Conservation (phyloP, 2,329 filamentous ascomycete genomes). For the Trichoderma aggressivum region DNA sequence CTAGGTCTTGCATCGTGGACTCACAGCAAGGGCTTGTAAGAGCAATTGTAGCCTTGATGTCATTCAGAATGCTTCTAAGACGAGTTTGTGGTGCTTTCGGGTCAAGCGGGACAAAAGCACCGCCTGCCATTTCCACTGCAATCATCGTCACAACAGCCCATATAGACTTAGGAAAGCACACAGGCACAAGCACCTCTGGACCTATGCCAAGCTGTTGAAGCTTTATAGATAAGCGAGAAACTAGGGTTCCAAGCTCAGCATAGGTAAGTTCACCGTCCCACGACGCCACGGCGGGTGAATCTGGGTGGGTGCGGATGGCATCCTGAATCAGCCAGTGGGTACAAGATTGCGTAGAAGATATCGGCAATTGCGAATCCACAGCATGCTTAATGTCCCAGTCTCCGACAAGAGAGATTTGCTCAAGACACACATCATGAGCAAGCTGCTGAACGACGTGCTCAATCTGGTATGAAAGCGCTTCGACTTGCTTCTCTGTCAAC, state of each 20-base stretch:
- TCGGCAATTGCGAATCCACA: background rate
- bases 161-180: conserved; percentile 21
- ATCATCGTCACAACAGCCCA: conserved; percentile 22
- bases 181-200: conserved; percentile 14
- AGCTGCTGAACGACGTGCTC: conserved; percentile 4
- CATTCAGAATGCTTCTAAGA: background rate
- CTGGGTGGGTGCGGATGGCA: background rate
- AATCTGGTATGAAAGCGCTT: background rate
- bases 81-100: conserved; percentile 9
- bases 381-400: background rate
- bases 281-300: conserved; percentile 1
- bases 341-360: conserved; percentile 28
- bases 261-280: conserved; percentile 15
- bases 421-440: background rate
- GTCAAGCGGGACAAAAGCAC: conserved; percentile 21
- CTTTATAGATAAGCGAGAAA: background rate
- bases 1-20: background rate
- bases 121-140: conserved; percentile 20
- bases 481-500: background rate
- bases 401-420: background rate
- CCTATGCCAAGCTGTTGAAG: conserved; percentile 5
- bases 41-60: background rate
- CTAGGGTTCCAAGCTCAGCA: background rate
- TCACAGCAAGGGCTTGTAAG: background rate
- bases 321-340: conserved; percentile 18